Evolutionary conservation across 2,329 filamentous ascomycete genomes (phyloP).

Genomic region (Fusarium sp.): DNA sequence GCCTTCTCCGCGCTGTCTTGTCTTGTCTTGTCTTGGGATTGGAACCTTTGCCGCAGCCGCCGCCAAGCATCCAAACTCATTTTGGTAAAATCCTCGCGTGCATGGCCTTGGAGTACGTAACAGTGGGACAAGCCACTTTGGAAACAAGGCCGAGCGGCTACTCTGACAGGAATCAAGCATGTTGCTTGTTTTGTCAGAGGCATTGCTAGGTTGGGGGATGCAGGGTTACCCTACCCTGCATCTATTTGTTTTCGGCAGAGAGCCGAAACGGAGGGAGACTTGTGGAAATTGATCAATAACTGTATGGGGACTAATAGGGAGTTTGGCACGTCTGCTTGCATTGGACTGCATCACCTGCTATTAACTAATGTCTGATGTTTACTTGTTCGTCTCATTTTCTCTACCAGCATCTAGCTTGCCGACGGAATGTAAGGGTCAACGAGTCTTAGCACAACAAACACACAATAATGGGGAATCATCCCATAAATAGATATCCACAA

Average conservation of each 20-base stretch:
- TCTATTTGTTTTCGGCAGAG: background rate
- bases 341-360: background rate
- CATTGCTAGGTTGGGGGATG: background rate
- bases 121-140: background rate
- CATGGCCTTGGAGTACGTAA: background rate
- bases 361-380: background rate
- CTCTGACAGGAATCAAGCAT: background rate
- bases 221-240: conserved; percentile 4
- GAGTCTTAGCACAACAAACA: background rate
- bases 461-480: background rate
- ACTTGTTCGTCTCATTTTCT: background rate
- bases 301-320: background rate
- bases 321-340: background rate
- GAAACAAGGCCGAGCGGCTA: background rate
- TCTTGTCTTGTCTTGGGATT: background rate
- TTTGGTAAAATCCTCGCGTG: background rate
- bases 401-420: background rate
- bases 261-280: background rate
- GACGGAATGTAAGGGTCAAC: background rate
- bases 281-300: background rate
- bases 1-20: background rate
- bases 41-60: background rate
- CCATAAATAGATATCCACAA: background rate
- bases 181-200: background rate
- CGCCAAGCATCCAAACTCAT: conserved; percentile 21